Evolutionary conservation across 257 asterid species (phyloP).

Genomic region (Euphrasia confusa): DNA sequence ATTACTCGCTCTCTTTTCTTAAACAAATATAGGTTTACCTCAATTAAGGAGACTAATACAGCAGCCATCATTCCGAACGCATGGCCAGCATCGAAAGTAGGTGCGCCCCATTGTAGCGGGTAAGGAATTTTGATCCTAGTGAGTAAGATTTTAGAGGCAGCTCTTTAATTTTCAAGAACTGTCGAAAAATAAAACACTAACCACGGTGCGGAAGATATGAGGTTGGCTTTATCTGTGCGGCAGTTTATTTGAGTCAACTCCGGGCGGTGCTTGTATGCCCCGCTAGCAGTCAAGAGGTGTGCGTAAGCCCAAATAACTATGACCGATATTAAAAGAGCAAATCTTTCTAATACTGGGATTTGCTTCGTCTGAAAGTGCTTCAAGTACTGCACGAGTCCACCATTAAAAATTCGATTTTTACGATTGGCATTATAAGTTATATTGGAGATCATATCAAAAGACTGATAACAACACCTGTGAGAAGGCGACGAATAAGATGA

Average conservation of each 20-base stretch:
- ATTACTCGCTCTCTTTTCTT: background rate
- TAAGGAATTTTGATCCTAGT: constrained; percentile 89
- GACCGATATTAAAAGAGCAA: constrained; percentile 66
- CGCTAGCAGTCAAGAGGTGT: constrained; percentile 91
- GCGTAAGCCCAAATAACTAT: constrained; percentile 94
- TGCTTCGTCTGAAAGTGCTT: constrained; percentile 70
- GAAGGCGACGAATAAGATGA: constrained; percentile 75
- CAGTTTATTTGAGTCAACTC: constrained; percentile 70
- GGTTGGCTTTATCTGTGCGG: constrained; percentile 77
- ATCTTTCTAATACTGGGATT: constrained; percentile 73
- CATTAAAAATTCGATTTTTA: background rate
- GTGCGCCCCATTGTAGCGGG: constrained; percentile 99
- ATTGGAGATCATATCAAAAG: background rate
- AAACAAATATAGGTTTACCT: constrained; percentile 36
- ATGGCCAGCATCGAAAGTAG: constrained; percentile 96
- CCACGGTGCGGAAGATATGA: constrained; percentile 91
- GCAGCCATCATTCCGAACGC: constrained; percentile 98
- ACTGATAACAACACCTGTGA: constrained; percentile 59
- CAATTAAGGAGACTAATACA: constrained; percentile 84
- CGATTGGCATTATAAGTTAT: no score
- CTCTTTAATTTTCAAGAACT: background rate
- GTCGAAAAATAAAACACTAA: constrained; percentile 24
- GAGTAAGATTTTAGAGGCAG: background rate
- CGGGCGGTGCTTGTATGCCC: constrained; percentile 82
- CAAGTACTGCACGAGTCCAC: constrained; percentile 52